Evolutionary conservation across 164 flowering plant genomes (phyloP).

Genomic region (Stephania japonica): DNA sequence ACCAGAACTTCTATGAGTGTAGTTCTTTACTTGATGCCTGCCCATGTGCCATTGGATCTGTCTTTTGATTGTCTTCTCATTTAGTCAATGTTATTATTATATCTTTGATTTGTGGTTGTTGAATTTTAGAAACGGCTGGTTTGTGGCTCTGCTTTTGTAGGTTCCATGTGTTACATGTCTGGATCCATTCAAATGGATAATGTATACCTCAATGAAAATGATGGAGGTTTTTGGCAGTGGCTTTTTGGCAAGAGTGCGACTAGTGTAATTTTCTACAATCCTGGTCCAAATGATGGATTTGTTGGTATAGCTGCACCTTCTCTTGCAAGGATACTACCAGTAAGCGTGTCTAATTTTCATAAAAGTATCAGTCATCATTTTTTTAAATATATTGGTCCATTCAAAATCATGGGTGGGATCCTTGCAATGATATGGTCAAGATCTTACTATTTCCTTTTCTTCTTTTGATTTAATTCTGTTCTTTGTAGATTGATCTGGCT

Average conservation of each 20-base stretch:
- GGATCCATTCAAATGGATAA: constrained; percentile 89
- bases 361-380: neutral
- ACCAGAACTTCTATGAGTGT: neutral
- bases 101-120: neutral
- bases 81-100: neutral
- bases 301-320: constrained; percentile 97
- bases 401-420: neutral
- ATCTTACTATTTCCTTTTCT: constrained; percentile 5
- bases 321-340: constrained; percentile 90
- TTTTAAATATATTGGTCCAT: neutral
- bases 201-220: constrained; percentile 75
- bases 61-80: neutral
- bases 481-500: constrained; percentile 82
- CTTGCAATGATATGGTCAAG: neutral
- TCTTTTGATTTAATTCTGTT: constrained; percentile 8
- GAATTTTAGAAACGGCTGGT: neutral
- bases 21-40: neutral
- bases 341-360: constrained; percentile 17
- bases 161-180: constrained; percentile 97
- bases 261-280: constrained; percentile 61
- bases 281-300: constrained; percentile 82
- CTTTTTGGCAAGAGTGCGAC: constrained; percentile 75
- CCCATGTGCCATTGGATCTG: neutral
- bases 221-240: constrained; percentile 94
- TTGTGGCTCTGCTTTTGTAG: constrained; percentile 27